Evolutionary conservation across 1,284 basidiomycete genomes (phyloP), one percentile per base, ranked within the genome.

Genomic region (Gomphus bonarii): DNA sequence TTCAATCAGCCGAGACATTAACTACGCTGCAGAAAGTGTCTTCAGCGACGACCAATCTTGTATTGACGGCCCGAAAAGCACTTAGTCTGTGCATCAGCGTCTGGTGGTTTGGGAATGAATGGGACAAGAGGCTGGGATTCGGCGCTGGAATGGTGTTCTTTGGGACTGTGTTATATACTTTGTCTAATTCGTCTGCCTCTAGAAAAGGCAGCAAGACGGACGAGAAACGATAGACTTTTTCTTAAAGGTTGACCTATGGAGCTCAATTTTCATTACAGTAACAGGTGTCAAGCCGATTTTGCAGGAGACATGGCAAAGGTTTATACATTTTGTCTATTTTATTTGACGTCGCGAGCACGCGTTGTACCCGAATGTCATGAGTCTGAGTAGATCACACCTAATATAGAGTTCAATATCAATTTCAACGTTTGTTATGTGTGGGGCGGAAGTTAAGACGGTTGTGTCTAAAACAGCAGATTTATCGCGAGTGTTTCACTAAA

Each of bases 81-180:
- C 65, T 86, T 57, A 84, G 82, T 62, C 73, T 88, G 16, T 83
- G 82, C 65, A 76, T 87, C 60, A 86, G 83, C 65, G 81, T 88
- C 11, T 86, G 82, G 82, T 84, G 80, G 79, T 87, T 87, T 64
- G 80, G 81, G 10, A 81, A 78, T 62, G 78, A 76, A 5, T 85
- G 83, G 81, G 85, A 85, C 63, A 58, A 65, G 0, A 74, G 78
- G 62, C 71, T 88, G n/a, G 80, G 74, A 0, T 47, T 73, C 10
- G 85, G 85, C 38, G 84, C 84, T 9, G 68, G 67, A 9, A 78
- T 86, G 76, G 85, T 88, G 11, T 84, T 85, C 65, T 56, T 75
- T 1, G 85, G 85, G 11, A 84, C 82, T 55, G 64, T 84, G 14
- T 62, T 83, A 63, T 88, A 69, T 55, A 60, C 61, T 10, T 46